Percentiles rank a stretch among this genome's conserved stretches.
Conservation (phyloP, 2,329 filamentous ascomycete species). For the Penicillium capsulatum region DNA sequence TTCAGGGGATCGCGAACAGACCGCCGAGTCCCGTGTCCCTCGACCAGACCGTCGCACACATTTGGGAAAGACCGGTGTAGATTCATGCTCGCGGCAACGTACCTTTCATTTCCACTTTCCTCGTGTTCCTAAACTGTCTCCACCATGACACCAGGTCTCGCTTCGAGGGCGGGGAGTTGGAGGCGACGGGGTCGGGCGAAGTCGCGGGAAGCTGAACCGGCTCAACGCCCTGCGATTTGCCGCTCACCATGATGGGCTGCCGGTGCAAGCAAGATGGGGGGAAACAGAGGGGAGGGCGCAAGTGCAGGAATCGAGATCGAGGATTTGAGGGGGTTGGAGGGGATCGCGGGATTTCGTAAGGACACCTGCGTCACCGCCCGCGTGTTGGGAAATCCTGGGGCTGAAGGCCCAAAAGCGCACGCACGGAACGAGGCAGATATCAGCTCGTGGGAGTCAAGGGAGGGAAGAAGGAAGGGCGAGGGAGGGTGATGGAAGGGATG, state of each 20-base stretch:
- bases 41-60: too few relatives aligned
- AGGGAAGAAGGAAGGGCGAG: constrained; percentile 3
- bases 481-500: constrained; percentile 10
- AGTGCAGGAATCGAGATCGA: constrained; percentile 2
- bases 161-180: constrained; percentile 72
- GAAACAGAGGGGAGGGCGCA: constrained; percentile 1
- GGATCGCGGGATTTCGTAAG: constrained; percentile 18
- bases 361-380: constrained; percentile 31
- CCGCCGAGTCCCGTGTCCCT: not conserved
- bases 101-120: constrained; percentile 62
- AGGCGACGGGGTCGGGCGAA: constrained; percentile 44
- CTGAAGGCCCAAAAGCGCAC: constrained; percentile 27
- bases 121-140: constrained; percentile 80
- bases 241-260: constrained; percentile 33
- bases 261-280: not conserved
- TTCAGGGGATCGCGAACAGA: constrained; percentile 1
- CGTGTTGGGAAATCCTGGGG: constrained; percentile 30
- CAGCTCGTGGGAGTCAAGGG: constrained; percentile 8
- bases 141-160: constrained; percentile 94
- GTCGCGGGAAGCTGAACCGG: constrained; percentile 31
- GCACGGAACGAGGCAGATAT: not conserved
- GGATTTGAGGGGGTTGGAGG: constrained; percentile 6
- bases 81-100: constrained; percentile 26
- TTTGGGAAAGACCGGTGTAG: too few relatives aligned
- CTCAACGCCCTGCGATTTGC: constrained; percentile 35